These are phyloP conservation scores for Aurantiochytrium sp. DNA, from an alignment of 108 stramenopile genomes.

Conservation along the genomic window DNA sequence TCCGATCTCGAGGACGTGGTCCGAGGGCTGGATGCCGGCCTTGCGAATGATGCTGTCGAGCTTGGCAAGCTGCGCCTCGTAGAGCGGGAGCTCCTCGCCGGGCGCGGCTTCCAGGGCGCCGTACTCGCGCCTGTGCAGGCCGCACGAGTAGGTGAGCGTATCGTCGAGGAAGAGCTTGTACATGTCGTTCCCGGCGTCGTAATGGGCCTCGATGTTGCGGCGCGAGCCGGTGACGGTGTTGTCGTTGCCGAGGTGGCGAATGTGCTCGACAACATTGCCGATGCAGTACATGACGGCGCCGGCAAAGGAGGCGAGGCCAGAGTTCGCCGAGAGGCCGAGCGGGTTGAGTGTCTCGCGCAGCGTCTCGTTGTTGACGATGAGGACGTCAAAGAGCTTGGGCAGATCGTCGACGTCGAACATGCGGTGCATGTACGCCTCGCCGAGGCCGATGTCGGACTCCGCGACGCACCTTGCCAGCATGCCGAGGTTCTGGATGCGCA, in stretches of 20 bases:
- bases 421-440: slow-evolving; percentile 29
- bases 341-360: slow-evolving; percentile 11
- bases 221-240: slow-evolving; percentile 69
- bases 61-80: slow-evolving; percentile 91
- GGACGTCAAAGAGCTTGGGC: slow-evolving; percentile 69
- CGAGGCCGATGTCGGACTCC: slow-evolving; percentile 35
- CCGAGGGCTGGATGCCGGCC: slow-evolving; percentile 62
- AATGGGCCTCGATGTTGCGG: slow-evolving; percentile 93
- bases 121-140: slow-evolving; percentile 45
- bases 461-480: neutral
- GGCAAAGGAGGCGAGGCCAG: neutral
- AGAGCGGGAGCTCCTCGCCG: slow-evolving; percentile 62
- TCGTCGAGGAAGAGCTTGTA: slow-evolving; percentile 82
- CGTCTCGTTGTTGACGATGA: slow-evolving; percentile 77
- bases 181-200: slow-evolving; percentile 84
- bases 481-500: neutral
- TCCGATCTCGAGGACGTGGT: slow-evolving; percentile 80
- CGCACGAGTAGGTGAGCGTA: slow-evolving; percentile 84
- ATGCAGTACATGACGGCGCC: neutral
- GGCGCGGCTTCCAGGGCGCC: slow-evolving; percentile 10
- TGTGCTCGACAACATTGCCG: neutral
- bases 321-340: neutral
- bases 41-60: slow-evolving; percentile 77
- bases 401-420: slow-evolving; percentile 56
- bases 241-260: slow-evolving; percentile 70